Evolutionary conservation across 2,329 filamentous ascomycete species (phyloP), one percentile per base, ranked within the genome.

Genomic region (Aspergillus texensis): DNA sequence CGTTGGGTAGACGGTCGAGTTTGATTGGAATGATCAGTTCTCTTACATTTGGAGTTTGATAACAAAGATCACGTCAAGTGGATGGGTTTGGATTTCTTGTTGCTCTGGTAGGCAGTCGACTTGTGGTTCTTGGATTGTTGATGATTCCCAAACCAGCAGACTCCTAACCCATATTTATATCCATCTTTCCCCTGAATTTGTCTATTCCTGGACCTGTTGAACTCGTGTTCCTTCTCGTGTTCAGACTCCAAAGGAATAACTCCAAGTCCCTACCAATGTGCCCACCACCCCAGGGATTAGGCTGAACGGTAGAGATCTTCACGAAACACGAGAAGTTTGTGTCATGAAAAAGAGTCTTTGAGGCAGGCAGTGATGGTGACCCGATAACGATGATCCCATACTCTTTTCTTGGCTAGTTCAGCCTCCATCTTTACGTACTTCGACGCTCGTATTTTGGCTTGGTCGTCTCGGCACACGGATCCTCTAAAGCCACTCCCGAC

Each of bases 1-100:
- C 6, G 3, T 4, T 0, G 14, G 12, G 9, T 52, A 5, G 3
- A 52, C 11, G 1, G 11, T 14, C 6, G 3, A 30, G 21, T 0
- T 8, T 14, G 28, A 3, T 34, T n/a, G 16, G 9, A 34, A 21
- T 16, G 19, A 16, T 32, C 1, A 2, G 4, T 8, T 1, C 12
- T 6, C 28, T 32, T 54, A 54, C 50, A 1, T 36, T 50, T 6
- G 32, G 19, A 21, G 9, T 36, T 24, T 6, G 50, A 6, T 11
- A 6, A n/a, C 34, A 30, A 10, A 10, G 6, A 26, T 6, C 11
- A 16, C 10, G 24, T 50, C 2, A 19, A 30, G 14, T 19, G 24
- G 14, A 30, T 10, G 14, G 26, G 6, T 10, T 11, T 30, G 14
- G 6, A n/a, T 5, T n/a, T 30, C 3, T 19, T 28, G 26, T 12